These are phyloP conservation scores for Clarireedia sp. DNA, from an alignment of 2,329 filamentous ascomycete genomes.

Conservation along the genomic window DNA sequence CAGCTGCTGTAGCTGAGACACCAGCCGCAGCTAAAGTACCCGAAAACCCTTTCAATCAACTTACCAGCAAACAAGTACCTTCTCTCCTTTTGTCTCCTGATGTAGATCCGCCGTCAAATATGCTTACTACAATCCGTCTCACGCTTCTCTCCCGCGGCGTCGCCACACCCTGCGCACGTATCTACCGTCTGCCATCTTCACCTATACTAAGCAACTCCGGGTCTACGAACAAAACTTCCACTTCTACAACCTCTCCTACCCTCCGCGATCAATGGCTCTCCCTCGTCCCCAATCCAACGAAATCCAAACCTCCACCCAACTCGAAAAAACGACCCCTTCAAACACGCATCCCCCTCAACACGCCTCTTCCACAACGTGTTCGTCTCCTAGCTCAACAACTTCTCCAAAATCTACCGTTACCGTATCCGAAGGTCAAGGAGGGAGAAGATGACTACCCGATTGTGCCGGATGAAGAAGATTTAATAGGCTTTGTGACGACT, in stretches of 20 bases:
- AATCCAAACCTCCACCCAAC: conserved; percentile 21
- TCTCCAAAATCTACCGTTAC: conserved; percentile 34
- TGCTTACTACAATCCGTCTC: conserved; percentile 56
- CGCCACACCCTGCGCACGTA: conserved; percentile 62
- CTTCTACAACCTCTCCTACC: conserved; percentile 26
- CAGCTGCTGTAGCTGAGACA: not conserved
- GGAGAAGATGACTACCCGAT: conserved; percentile 45
- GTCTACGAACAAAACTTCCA: conserved; percentile 13
- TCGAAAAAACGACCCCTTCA: conserved; percentile 16
- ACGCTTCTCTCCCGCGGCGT: conserved; percentile 62
- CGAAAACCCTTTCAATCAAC: conserved; percentile 14
- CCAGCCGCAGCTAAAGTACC: not conserved
- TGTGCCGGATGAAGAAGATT: conserved; percentile 65
- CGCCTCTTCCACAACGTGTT: conserved; percentile 26
- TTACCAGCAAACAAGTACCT: conserved; percentile 16
- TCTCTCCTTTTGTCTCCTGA: conserved; percentile 19
- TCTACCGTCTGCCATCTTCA: conserved; percentile 67
- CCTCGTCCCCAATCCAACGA: conserved; percentile 33
- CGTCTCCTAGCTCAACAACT: conserved; percentile 42
- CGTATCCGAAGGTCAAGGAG: conserved; percentile 30
- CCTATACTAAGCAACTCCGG: conserved; percentile 30
- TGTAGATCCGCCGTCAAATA: conserved; percentile 30
- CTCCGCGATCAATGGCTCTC: conserved; percentile 67
- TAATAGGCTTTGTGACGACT: conserved; percentile 85
- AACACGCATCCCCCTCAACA: conserved; percentile 23